These are phyloP conservation scores for Debaryomyces udenii DNA, from an alignment of 1,139 yeast genomes.

Conservation along the genomic window DNA sequence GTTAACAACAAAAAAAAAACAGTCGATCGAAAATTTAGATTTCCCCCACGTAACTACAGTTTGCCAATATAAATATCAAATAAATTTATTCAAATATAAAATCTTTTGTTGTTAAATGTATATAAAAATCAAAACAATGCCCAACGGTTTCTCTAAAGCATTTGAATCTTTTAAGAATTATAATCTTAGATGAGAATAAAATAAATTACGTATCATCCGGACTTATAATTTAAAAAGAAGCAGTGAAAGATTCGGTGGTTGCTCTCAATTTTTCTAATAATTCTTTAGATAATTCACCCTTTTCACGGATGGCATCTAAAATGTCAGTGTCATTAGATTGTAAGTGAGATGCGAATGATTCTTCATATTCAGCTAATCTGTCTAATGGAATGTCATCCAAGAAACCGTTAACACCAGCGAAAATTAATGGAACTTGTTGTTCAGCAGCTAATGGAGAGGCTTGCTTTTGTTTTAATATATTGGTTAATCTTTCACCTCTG, in stretches of 20 bases:
- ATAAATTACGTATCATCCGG: conserved; percentile 9
- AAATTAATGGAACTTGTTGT: conserved; percentile 98
- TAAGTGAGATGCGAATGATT: conserved; percentile 86
- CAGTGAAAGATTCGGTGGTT: conserved; percentile 89
- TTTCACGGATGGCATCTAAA: conserved; percentile 78
- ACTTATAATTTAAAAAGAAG: conserved; percentile 61
- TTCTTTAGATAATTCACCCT: conserved; percentile 92
- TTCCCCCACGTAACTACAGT: too few relatives aligned
- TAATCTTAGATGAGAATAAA: conserved; percentile 12
- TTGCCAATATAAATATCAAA: conserved; percentile 10
- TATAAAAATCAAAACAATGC: conserved; percentile 16
- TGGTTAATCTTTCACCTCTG: conserved; percentile 99
- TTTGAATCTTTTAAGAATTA: conserved; percentile 13
- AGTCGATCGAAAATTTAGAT: neutral
- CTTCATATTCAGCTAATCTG: conserved; percentile 90
- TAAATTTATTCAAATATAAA: conserved; percentile 13
- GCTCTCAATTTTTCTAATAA: conserved; percentile 83
- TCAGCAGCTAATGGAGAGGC: conserved; percentile 96
- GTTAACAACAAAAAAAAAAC: neutral
- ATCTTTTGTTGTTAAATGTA: conserved; percentile 12
- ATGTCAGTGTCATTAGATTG: conserved; percentile 87
- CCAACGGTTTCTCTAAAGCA: conserved; percentile 13
- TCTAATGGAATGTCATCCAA: conserved; percentile 85
- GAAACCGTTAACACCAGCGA: conserved; percentile 99
- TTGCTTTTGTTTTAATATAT: conserved; percentile 97